These are phyloP conservation scores for Microsporum audouinii DNA, from an alignment of 2,329 filamentous ascomycete species.

Conservation along the genomic window DNA sequence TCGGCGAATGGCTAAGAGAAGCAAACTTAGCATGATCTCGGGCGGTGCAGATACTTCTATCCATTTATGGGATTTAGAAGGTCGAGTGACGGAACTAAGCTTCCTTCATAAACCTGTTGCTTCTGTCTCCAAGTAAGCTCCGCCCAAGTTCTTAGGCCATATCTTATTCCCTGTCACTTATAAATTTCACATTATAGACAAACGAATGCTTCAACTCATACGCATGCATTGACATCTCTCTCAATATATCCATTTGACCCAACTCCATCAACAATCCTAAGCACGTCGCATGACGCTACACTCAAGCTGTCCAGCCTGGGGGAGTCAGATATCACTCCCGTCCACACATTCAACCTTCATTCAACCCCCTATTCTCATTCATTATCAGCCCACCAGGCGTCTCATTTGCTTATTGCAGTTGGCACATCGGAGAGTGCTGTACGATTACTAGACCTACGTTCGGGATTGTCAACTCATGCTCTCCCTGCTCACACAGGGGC, in stretches of 20 bases:
- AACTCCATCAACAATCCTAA: conserved; percentile 35
- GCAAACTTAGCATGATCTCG: conserved; percentile 54
- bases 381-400: conserved; percentile 56
- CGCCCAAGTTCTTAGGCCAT: neutral
- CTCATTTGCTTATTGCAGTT: conserved; percentile 67
- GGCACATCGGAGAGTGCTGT: conserved; percentile 78
- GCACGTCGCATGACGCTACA: conserved; percentile 36
- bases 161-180: neutral
- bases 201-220: conserved; percentile 31
- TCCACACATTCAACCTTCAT: conserved; percentile 37
- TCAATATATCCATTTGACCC: conserved; percentile 41
- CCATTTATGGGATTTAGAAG: conserved; percentile 76
- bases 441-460: conserved; percentile 73
- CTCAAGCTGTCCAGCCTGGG: conserved; percentile 35
- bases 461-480: conserved; percentile 62
- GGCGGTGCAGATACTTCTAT: conserved; percentile 77
- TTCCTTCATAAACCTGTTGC: conserved; percentile 45
- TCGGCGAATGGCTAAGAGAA: neutral
- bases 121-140: conserved; percentile 26
- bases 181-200: conserved; percentile 11
- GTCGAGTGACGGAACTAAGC: conserved; percentile 38
- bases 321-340: conserved; percentile 30
- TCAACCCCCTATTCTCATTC: conserved; percentile 51
- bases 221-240: conserved; percentile 36
- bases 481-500: conserved; percentile 57